phyloP scores from a whole-genome alignment of 768 basidiomycete species.

The Agrocybe praecox region DNA sequence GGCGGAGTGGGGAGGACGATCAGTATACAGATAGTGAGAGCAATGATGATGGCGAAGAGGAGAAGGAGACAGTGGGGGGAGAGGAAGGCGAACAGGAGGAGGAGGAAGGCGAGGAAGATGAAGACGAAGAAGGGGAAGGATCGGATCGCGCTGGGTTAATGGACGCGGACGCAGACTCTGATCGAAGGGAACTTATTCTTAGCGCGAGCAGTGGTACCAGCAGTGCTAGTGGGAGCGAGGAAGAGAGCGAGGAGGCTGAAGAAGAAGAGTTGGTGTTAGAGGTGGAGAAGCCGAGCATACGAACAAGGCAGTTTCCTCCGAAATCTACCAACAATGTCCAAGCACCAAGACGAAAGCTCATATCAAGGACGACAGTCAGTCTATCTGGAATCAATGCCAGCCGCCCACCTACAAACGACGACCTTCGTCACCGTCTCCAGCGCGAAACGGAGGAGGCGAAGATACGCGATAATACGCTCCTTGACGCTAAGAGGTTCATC shows the following conservation, averaged over 20 bases:
- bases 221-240: too few species aligned
- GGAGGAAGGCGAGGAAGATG: slow-evolving; percentile 5
- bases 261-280: too few species aligned
- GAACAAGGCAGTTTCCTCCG: background rate
- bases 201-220: background rate
- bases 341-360: too few species aligned
- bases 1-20: background rate
- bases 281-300: too few species aligned
- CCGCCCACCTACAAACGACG: too few species aligned
- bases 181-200: background rate
- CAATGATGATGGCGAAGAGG: background rate
- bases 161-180: background rate
- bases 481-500: slow-evolving; percentile 1
- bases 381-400: too few species aligned
- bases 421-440: too few species aligned
- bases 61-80: background rate
- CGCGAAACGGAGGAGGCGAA: too few species aligned
- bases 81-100: background rate
- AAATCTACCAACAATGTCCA: too few species aligned
- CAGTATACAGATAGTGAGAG: background rate
- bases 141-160: background rate
- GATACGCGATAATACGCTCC: too few species aligned
- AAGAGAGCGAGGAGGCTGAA: too few species aligned
- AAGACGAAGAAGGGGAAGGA: slow-evolving; percentile 8
- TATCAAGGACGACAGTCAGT: too few species aligned